Percentiles rank a stretch among this genome's conserved stretches.
phyloP scores from a whole-genome alignment of 2,329 filamentous ascomycete genomes.

The Phialemonium atrogriseum region DNA sequence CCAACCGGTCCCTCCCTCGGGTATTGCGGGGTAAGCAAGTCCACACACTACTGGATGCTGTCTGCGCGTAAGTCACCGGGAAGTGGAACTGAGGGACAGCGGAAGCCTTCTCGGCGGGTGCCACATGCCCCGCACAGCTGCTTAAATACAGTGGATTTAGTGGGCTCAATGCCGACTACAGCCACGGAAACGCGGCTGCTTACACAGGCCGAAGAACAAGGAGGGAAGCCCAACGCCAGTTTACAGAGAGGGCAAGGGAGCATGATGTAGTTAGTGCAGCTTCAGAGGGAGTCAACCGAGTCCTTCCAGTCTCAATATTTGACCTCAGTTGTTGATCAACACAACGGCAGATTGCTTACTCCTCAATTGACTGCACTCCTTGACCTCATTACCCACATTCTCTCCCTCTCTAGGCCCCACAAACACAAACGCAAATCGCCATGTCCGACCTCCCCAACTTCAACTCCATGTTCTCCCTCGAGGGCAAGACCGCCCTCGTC shows the following conservation, averaged over 20 bases:
- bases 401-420: neutral
- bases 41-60: neutral
- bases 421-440: slow-evolving; percentile 2
- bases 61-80: too few relatives aligned
- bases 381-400: neutral
- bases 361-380: neutral
- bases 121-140: too few relatives aligned
- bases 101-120: too few relatives aligned
- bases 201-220: neutral
- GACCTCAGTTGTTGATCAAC: neutral
- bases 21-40: slow-evolving; percentile 4
- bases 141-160: too few relatives aligned
- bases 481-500: slow-evolving; percentile 18
- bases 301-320: neutral
- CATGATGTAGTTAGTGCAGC: too few relatives aligned
- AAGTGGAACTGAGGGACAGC: too few relatives aligned
- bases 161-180: slow-evolving; percentile 1
- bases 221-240: too few relatives aligned
- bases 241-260: too few relatives aligned
- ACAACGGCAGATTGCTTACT: too few relatives aligned
- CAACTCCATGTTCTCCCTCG: slow-evolving; percentile 16
- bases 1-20: too few relatives aligned
- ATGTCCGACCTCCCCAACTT: slow-evolving; percentile 22
- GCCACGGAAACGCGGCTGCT: slow-evolving; percentile 2
- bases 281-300: too few relatives aligned